Conservation (phyloP, 331 rosid genomes). For the Quercus phellos region DNA sequence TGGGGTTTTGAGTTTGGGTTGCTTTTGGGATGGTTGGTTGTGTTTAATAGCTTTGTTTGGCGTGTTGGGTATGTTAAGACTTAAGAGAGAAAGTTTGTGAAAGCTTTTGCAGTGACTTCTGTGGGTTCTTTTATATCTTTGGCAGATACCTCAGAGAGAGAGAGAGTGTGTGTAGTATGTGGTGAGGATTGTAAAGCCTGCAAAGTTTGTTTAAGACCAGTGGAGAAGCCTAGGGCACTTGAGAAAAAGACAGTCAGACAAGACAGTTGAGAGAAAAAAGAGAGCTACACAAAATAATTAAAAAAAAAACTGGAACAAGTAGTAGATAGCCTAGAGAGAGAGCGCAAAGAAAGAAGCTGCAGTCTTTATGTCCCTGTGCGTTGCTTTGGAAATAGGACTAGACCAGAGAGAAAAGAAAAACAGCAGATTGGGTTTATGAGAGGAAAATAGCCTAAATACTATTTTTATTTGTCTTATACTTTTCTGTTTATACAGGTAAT, state of each 20-base stretch:
- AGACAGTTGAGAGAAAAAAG: conserved; percentile 60
- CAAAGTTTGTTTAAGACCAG: conserved; percentile 68
- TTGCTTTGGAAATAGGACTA: conserved; percentile 59
- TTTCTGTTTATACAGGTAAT: not conserved
- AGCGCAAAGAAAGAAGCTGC: conserved; percentile 39
- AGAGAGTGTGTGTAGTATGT: not conserved
- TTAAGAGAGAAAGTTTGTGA: conserved; percentile 24
- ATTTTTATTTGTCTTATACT: not conserved
- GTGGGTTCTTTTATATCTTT: conserved; percentile 39
- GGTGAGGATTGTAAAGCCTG: conserved; percentile 44
- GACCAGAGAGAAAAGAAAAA: not conserved
- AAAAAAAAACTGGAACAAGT: not conserved
- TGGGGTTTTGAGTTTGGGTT: not conserved
- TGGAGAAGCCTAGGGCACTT: conserved; percentile 62
- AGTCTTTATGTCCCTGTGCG: conserved; percentile 39
- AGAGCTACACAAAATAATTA: not conserved
- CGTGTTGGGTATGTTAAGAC: conserved; percentile 33
- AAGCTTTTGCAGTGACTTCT: conserved; percentile 31
- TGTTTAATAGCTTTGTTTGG: conserved; percentile 22
- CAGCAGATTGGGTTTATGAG: not conserved
- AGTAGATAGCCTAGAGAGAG: not conserved
- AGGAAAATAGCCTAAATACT: not conserved
- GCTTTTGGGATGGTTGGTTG: conserved; percentile 19
- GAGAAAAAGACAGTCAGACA: conserved; percentile 79
- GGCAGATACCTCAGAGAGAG: conserved; percentile 37